Evolutionary conservation across 257 asterid species (phyloP), one percentile per base, ranked within the genome.

Genomic region (Penstemon eatonii): DNA sequence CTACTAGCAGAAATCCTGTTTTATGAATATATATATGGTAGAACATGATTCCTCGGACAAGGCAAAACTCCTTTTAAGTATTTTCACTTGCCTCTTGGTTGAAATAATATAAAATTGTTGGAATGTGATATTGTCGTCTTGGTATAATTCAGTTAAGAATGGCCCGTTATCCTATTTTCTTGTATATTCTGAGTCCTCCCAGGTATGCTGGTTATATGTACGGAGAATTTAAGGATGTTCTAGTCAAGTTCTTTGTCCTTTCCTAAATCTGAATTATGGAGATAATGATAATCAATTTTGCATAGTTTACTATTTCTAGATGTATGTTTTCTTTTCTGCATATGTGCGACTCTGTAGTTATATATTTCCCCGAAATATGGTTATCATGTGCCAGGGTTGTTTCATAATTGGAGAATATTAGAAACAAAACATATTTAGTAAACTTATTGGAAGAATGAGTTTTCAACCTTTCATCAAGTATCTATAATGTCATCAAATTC

Each of bases 21-120:
- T 18, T 40, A 39, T 63, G 50, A 45, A 18, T 45, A 15, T 45
- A 59, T 45, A 59, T 33, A 65, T 45, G 8, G 18, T 45, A 44
- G 73, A 58, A 25, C 33, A 38, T 56, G 70, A 59, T 59, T 38
- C 55, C 50, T 52, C 65, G 9, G 54, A 61, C 4, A 41, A 15
- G 66, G 74, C 68, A 60, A 44, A 52, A 43, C 19, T 50, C 45
- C 18, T 15, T 15, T 51, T 62, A 39, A 15, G 37, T 59, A 2
- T 65, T 54, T 15, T 70, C 52, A 50, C 51, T 67, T 12, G 53
- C 52, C 7, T 18, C 40, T 44, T 63, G 33, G 47, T 45, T 67
- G 67, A 43, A 9, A 39, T 7, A 72, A 3, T 8, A 6, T 41
- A 9, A 63, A 43, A 37, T 10, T 63, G 5, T 54, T 53, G 18